Evolutionary conservation across 352 stramenopile genomes (phyloP), one percentile per base, ranked within the genome.

Genomic region (Phytophthora boehmeriae): DNA sequence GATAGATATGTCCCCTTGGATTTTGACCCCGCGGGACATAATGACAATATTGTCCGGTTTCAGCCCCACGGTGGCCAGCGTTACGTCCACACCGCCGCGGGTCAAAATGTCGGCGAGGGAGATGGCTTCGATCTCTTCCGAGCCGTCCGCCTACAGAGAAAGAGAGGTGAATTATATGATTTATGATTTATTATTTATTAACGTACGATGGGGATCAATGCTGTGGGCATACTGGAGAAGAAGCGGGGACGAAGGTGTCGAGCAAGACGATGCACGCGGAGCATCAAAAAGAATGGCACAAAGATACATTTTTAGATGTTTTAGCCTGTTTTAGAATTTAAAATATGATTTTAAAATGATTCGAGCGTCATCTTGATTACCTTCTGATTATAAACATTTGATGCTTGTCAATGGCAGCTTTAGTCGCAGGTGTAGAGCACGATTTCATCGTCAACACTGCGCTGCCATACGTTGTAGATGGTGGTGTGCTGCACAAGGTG

Each of bases 61-160:
- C 10, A 60, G 58, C 0, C 83, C 81, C 28, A 92, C 81, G 11
- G 73, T 82, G 14, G 83, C 85, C 8, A 92, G 45, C 30, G 83
- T 94, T 22, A 90, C 81, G 47, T 83, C 42, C 17, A 93, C 71
- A 28, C 81, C 83, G 19, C 82, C 86, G 46, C 83, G 83, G 36
- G 82, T 77, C 36, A 95, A 69, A 39, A 95, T 83, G 48, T 93
- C 80, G 1, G 83, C 74, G 10, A 95, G 54, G 27, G 83, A 86
- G 48, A 92, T 75, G 19, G 86, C 86, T 64, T 95, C 86, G 57
- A 93, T 92, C 54, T 95, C 86, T 75, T 95, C 86, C 23, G 67
- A 90, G 36, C 80, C 86, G 59, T 93, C 82, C n/a, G 83, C 86
- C 86, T 92, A 13, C 1, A 1, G 25, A 30, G 38, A 20, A 3